phyloP scores from a whole-genome alignment of 805 yeast genomes.

The Sugiyamaella americana region DNA sequence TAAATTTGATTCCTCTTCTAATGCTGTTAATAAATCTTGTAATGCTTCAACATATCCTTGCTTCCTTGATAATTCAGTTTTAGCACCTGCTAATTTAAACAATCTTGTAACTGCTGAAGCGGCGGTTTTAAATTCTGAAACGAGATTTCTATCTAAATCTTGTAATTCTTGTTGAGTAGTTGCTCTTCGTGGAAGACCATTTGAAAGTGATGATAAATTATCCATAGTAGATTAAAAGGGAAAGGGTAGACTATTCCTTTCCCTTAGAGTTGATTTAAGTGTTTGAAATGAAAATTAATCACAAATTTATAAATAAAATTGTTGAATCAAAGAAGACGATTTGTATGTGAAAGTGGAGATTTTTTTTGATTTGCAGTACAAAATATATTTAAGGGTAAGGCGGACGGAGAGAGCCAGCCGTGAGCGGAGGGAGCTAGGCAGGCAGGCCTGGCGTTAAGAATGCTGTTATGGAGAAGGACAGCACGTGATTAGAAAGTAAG shows the following conservation, averaged over 20 bases:
- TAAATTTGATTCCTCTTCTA: slow-evolving; percentile 17
- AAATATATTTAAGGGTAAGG: too few species aligned
- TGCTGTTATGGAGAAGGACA: too few species aligned
- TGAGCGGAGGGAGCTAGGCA: too few species aligned
- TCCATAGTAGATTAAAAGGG: slow-evolving; percentile 14
- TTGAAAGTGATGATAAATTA: slow-evolving; percentile 18
- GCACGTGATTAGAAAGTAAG: too few species aligned
- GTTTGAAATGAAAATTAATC: too few species aligned
- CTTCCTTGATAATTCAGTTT: slow-evolving; percentile 16
- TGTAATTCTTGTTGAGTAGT: slow-evolving; percentile 15
- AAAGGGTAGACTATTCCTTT: neutral
- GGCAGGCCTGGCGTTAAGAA: too few species aligned
- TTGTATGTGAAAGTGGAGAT: too few species aligned
- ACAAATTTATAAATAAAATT: too few species aligned
- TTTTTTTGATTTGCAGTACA: too few species aligned
- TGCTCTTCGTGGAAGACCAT: slow-evolving; percentile 19
- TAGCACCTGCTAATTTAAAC: slow-evolving; percentile 23
- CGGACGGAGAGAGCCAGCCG: too few species aligned
- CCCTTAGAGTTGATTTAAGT: neutral
- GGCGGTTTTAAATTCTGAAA: slow-evolving; percentile 25
- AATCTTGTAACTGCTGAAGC: slow-evolving; percentile 27
- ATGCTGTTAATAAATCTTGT: slow-evolving; percentile 17
- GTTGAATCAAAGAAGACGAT: too few species aligned
- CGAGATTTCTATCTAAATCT: slow-evolving; percentile 19
- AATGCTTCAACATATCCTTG: slow-evolving; percentile 25